Evolutionary conservation across 306 rosid genomes (phyloP).

Genomic region (Phaseolus lunatus): DNA sequence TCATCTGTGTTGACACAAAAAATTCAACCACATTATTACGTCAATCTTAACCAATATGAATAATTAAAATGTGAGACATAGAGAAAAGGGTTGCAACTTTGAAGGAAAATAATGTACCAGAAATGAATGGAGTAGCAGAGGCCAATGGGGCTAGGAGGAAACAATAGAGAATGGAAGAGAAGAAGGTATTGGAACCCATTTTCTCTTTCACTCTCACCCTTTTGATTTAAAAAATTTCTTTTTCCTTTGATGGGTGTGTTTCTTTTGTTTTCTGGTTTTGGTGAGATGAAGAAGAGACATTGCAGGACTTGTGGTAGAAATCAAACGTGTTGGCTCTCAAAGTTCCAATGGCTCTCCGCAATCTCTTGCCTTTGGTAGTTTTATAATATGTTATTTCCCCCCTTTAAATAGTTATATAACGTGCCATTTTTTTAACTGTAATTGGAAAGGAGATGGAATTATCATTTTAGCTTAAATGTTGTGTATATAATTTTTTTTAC

Average conservation of each 20-base stretch:
- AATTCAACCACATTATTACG: slow-evolving; percentile 11
- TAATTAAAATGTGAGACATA: not conserved
- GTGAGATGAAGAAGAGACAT: slow-evolving; percentile 42
- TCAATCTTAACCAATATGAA: not conserved
- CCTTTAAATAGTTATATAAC: not conserved
- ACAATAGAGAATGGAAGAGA: slow-evolving; percentile 51
- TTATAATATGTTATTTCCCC: slow-evolving; percentile 43
- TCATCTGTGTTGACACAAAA: slow-evolving; percentile 53
- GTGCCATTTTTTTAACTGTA: not conserved
- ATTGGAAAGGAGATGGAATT: not conserved
- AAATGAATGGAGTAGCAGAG: slow-evolving; percentile 60
- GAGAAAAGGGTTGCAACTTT: not conserved
- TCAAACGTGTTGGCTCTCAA: slow-evolving; percentile 38
- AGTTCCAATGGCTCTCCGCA: slow-evolving; percentile 49
- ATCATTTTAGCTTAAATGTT: not conserved
- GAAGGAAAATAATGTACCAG: slow-evolving; percentile 47
- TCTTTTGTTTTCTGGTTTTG: slow-evolving; percentile 24
- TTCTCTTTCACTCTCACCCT: slow-evolving; percentile 49
- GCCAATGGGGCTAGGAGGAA: slow-evolving; percentile 56
- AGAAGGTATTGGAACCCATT: slow-evolving; percentile 65
- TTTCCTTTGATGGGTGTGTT: slow-evolving; percentile 8
- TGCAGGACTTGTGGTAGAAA: slow-evolving; percentile 56
- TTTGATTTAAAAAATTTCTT: not conserved
- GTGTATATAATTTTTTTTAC: no score
- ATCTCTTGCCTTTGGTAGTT: slow-evolving; percentile 32